A percentile compares a stretch with the other conserved stretches of the same genome.
phyloP scores from a whole-genome alignment of 2,329 filamentous ascomycete species.

The Fusarium secorum region DNA sequence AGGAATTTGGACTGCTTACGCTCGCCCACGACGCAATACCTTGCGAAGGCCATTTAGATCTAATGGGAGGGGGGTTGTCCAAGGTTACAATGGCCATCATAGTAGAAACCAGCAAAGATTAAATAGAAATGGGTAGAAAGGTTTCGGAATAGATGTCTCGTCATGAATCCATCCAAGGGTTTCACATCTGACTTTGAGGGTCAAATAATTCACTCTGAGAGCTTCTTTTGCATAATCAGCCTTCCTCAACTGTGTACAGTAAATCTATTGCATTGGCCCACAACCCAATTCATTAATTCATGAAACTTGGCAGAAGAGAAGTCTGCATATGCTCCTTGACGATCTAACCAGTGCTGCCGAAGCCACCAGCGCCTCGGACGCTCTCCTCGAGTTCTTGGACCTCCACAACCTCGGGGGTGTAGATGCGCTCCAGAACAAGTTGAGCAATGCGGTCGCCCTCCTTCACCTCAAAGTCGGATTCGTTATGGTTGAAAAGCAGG shows the following conservation, averaged over 20 bases:
- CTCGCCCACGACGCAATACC: slow-evolving; percentile 70
- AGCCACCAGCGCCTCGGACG: slow-evolving; percentile 87
- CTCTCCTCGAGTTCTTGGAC: slow-evolving; percentile 90
- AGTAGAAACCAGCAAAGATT: slow-evolving; percentile 15
- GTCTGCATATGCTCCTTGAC: not conserved
- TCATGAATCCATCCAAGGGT: not conserved
- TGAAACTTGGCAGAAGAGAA: not conserved
- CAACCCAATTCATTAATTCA: slow-evolving; percentile 20
- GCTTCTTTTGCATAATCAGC: not conserved
- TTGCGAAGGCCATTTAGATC: slow-evolving; percentile 59
- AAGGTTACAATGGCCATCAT: not conserved
- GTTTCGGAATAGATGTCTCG: not conserved
- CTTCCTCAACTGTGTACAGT: not conserved
- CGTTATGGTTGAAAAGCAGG: slow-evolving; percentile 90
- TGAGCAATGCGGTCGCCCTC: slow-evolving; percentile 93
- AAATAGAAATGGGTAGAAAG: slow-evolving; percentile 31
- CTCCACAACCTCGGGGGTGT: slow-evolving; percentile 90
- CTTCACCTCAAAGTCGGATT: slow-evolving; percentile 80
- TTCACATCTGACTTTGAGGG: not conserved
- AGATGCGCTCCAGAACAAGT: slow-evolving; percentile 92
- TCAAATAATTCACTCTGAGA: not conserved
- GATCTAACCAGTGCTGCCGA: slow-evolving; percentile 79
- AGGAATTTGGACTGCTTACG: slow-evolving; percentile 75
- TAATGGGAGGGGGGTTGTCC: not conserved
- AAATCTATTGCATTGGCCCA: not conserved